Conservation (phyloP, 208 protist species). For the Leishmania amazonensis region DNA sequence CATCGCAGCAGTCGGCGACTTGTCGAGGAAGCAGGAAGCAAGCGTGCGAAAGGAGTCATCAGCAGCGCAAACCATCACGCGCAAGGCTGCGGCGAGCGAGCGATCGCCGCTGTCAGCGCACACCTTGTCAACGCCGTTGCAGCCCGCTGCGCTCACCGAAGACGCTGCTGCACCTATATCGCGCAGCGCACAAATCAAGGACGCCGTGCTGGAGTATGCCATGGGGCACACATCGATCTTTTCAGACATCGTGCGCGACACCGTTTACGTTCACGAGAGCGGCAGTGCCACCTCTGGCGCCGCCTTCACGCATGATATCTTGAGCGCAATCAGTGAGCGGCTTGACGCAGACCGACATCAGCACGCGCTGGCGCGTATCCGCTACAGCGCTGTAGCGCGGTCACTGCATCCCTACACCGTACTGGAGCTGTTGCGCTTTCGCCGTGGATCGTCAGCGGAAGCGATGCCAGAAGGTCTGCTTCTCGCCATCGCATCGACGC, state of each 20-base stretch:
- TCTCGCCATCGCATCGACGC: constrained; percentile 39
- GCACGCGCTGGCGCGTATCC: constrained; percentile 35
- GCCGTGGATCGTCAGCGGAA: background rate
- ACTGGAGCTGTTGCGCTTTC: constrained; percentile 33
- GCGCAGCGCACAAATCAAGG: constrained; percentile 2
- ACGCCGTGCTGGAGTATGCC: constrained; percentile 22
- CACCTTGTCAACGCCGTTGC: background rate
- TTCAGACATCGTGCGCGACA: constrained; percentile 28
- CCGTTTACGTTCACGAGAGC: constrained; percentile 28
- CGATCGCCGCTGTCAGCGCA: background rate
- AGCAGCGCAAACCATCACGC: background rate
- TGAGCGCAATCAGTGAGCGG: constrained; percentile 16
- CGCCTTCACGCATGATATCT: constrained; percentile 14
- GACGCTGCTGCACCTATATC: background rate
- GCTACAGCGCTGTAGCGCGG: constrained; percentile 61
- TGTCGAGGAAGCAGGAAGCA: background rate
- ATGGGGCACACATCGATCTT: background rate
- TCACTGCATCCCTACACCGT: constrained; percentile 75
- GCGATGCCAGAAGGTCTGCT: constrained; percentile 20
- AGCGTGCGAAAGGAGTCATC: background rate
- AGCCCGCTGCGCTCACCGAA: background rate
- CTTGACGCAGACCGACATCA: constrained; percentile 5
- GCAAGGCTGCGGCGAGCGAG: background rate
- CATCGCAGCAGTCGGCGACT: background rate
- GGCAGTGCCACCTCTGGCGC: background rate